phyloP scores from a whole-genome alignment of 2,329 filamentous ascomycete species.

The Calonectria ilicicola region DNA sequence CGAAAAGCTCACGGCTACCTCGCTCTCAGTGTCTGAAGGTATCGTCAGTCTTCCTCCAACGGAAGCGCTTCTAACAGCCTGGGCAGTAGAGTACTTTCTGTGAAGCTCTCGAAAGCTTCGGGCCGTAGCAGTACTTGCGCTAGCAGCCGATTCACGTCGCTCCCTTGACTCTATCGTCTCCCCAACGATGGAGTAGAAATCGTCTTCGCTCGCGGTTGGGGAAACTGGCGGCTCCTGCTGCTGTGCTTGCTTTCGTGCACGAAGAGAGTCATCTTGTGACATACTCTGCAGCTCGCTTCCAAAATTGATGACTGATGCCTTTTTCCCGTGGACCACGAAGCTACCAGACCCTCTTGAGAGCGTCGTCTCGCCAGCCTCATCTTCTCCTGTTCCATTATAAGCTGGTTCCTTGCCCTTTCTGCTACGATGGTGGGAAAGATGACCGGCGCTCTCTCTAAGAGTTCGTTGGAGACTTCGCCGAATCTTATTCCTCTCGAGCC shows the following conservation, averaged over 20 bases:
- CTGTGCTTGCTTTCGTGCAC: conserved; percentile 68
- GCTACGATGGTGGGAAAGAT: conserved; percentile 75
- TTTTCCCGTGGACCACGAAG: conserved; percentile 97
- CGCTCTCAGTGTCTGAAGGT: conserved; percentile 70
- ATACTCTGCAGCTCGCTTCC: conserved; percentile 89
- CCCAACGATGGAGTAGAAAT: conserved; percentile 65
- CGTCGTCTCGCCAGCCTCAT: conserved; percentile 69
- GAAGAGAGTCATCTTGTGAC: conserved; percentile 78
- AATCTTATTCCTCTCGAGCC: conserved; percentile 74
- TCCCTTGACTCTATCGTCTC: conserved; percentile 57
- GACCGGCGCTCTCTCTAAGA: conserved; percentile 81
- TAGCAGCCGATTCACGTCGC: conserved; percentile 72
- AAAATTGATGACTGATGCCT: conserved; percentile 97
- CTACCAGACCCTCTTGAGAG: conserved; percentile 85
- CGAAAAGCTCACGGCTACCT: conserved; percentile 69
- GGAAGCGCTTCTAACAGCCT: conserved; percentile 57
- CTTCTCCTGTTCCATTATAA: conserved; percentile 45
- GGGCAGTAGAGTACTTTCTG: conserved; percentile 68
- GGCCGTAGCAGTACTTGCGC: conserved; percentile 75
- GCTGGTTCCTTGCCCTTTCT: conserved; percentile 77
- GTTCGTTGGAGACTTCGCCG: conserved; percentile 91
- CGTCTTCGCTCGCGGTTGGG: conserved; percentile 55
- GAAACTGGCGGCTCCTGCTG: conserved; percentile 54
- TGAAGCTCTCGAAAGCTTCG: conserved; percentile 74
- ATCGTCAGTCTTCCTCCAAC: conserved; percentile 57